phyloP scores from a whole-genome alignment of 495 filamentous ascomycete genomes.

The Tuber calosporum region DNA sequence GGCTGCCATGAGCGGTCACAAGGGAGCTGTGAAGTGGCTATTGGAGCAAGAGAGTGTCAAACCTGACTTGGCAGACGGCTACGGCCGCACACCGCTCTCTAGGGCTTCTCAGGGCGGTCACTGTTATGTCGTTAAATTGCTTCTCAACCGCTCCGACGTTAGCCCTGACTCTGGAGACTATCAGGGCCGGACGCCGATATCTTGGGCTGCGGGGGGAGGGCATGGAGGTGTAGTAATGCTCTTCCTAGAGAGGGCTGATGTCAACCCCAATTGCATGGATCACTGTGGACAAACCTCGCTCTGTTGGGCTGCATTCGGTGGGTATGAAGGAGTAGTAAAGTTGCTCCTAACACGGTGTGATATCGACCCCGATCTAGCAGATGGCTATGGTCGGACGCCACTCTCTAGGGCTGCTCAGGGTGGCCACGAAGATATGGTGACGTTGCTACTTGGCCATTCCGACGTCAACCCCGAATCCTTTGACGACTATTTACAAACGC shows the following conservation, averaged over 20 bases:
- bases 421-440: too few relatives aligned
- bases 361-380: conserved; percentile 5
- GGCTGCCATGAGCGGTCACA: conserved; percentile 27
- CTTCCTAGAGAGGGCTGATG: conserved; percentile 18
- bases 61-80: conserved; percentile 7
- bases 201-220: conserved; percentile 23
- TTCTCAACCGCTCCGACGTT: conserved; percentile 18
- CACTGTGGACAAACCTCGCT: conserved; percentile 22
- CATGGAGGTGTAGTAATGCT: conserved; percentile 28
- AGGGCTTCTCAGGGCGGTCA: conserved; percentile 44
- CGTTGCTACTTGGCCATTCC: too few relatives aligned
- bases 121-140: conserved; percentile 26
- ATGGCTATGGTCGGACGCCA: conserved; percentile 20
- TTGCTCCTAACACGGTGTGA: too few relatives aligned
- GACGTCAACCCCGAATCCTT: too few relatives aligned
- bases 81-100: conserved; percentile 42
- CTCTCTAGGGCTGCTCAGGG: conserved; percentile 18
- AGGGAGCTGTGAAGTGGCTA: conserved; percentile 27
- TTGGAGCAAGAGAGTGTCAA: conserved; percentile 20
- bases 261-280: conserved; percentile 17
- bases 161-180: conserved; percentile 27
- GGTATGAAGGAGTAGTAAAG: conserved; percentile 20
- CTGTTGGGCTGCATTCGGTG: too few relatives aligned
- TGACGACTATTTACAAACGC: conserved; percentile 33
- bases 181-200: conserved; percentile 37